Base-by-base conservation (phyloP, 2,329 filamentous ascomycete genomes). In the Chrysoporthe puriensis region DNA sequence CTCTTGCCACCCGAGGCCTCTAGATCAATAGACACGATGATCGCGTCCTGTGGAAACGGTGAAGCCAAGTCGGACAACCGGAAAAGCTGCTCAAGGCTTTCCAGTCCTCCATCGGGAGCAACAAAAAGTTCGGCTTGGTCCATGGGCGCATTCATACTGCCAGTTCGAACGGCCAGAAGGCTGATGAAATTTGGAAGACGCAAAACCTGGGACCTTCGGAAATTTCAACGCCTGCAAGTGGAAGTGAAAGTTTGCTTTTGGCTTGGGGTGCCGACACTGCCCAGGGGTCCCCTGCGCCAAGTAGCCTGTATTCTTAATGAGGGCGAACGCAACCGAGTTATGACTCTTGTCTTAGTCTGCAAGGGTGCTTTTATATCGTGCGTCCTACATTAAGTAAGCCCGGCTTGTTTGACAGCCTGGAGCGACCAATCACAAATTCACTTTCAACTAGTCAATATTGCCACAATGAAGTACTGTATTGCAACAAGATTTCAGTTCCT, bases 101-200 rank as follows among this genome's bases (percentile, higher is more conserved):
- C 63, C 57, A 66, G n/a, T 18, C 46, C 63, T 42, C 57, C 63
- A 34, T 66, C 63, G 42, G 57, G 13, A 66, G 63, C 32, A 42
- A 59, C 21, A 14, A 13, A 42, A 34, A 59, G 13, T 43, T 11
- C 16, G 40, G 26, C 34, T 11, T 56, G 9, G 26, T 56, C 26
- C 32, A 56, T 9, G 34, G 52, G 13, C 16, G 32, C 52, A 34
- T 8, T 21, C 32, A 56, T 56, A 26, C 26, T 26, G 26, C 26
- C 18, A 21, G 32, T 0, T 1, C 2, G 36, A 8, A 14, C 52
- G 36, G 21, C 34, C 8, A 34, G 18, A 34, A 56, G 4, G 26
- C 4, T 16, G 16, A 8, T 34, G 4, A 16, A 56, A 56, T 32
- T 32, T 56, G 18, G 18, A 21, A 32, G 11, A 56, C 21, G 11